A percentile compares a stretch with the other conserved stretches of the same genome.
Evolutionary conservation across 148 eudicot species (phyloP).

Genomic region (Fagopyrum esculentum): DNA sequence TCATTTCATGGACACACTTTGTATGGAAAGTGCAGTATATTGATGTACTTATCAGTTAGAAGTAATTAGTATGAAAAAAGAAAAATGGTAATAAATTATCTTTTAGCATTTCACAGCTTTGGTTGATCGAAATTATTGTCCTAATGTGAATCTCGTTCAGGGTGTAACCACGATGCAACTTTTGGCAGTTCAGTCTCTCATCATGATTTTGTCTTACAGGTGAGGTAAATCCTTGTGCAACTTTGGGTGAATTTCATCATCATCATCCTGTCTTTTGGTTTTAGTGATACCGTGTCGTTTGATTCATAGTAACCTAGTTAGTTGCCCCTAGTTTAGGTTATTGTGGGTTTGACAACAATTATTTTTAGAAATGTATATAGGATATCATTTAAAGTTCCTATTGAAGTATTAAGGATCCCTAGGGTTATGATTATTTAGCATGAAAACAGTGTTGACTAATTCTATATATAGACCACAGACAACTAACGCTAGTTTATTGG

Average conservation of each 20-base stretch:
- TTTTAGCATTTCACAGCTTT: not conserved
- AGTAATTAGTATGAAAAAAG: not conserved
- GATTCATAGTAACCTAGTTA: not conserved
- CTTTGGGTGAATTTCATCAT: conserved; percentile 1
- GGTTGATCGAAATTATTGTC: conserved; percentile 12
- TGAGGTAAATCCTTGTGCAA: conserved; percentile 18
- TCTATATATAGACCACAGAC: not conserved
- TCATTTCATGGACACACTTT: not conserved
- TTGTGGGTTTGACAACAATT: not conserved
- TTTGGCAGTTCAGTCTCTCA: conserved; percentile 22
- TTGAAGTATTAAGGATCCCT: not conserved
- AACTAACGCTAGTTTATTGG: not conserved
- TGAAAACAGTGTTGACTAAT: not conserved
- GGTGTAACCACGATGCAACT: conserved; percentile 20
- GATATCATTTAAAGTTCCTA: not conserved
- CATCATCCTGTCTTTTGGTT: not conserved
- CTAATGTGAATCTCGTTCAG: conserved; percentile 26
- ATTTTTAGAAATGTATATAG: not conserved
- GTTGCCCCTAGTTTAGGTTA: not conserved
- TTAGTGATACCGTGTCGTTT: not conserved
- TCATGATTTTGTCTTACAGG: conserved; percentile 41
- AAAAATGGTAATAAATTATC: not conserved
- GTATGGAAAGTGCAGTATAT: not conserved
- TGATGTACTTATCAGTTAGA: not conserved
- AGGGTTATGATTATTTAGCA: not conserved